Evolutionary conservation across 306 rosid species (phyloP).

Genomic region (Fragaria vesca): DNA sequence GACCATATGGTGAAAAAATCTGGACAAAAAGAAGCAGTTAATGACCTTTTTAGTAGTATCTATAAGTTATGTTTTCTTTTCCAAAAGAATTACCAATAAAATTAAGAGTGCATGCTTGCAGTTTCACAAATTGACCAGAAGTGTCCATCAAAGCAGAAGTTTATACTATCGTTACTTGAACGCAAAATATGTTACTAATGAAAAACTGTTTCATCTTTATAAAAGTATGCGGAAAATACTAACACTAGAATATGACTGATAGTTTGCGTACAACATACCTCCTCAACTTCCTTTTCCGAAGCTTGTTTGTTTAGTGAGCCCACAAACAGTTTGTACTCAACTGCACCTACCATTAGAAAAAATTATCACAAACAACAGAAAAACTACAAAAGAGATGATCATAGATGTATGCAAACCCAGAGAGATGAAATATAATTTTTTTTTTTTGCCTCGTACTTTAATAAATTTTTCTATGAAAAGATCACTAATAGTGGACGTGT

Average conservation of each 20-base stretch:
- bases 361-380: conserved; percentile 27
- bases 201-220: not conserved
- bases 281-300: conserved; percentile 82
- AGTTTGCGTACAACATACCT: conserved; percentile 53
- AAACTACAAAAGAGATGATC: not conserved
- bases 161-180: not conserved
- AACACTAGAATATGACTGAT: conserved; percentile 17
- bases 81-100: not conserved
- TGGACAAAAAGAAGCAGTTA: conserved; percentile 35
- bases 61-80: not conserved
- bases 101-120: not conserved
- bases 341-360: conserved; percentile 66
- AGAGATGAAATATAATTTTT: conserved; percentile 5
- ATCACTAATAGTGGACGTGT: not conserved
- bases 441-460: conserved; percentile 1
- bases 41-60: conserved; percentile 16
- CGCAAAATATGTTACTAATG: not conserved
- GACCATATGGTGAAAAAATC: conserved; percentile 84
- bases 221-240: conserved; percentile 9
- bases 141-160: not conserved
- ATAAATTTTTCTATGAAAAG: not conserved
- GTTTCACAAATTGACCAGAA: not conserved
- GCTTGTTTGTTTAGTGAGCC: conserved; percentile 94
- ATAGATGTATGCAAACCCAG: not conserved
- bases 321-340: conserved; percentile 93